Conservation (phyloP, 2,329 filamentous ascomycete species). For the Exserohilum turcica region DNA sequence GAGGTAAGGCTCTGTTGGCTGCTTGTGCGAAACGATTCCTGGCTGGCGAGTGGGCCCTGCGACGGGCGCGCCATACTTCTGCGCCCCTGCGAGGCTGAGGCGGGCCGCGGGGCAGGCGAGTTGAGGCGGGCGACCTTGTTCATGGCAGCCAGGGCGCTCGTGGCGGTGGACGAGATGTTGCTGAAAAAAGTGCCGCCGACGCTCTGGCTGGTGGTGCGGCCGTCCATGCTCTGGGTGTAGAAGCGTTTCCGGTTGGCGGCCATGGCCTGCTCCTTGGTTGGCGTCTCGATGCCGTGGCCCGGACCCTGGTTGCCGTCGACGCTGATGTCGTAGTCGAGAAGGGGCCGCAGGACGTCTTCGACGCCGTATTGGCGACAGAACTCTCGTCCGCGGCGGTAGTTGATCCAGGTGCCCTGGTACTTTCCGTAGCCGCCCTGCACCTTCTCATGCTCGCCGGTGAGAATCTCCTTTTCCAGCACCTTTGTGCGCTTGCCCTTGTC, state of each 20-base stretch:
- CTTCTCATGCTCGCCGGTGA: constrained; percentile 96
- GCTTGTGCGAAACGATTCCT: constrained; percentile 70
- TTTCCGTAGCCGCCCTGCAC: constrained; percentile 98
- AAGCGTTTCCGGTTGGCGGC: constrained; percentile 87
- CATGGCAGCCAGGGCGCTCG: constrained; percentile 91
- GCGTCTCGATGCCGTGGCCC: constrained; percentile 83
- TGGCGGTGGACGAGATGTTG: constrained; percentile 92
- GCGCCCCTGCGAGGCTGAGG: constrained; percentile 67
- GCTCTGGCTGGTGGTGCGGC: constrained; percentile 64
- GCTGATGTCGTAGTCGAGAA: constrained; percentile 80
- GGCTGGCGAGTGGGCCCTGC: constrained; percentile 66
- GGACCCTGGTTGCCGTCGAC: constrained; percentile 72
- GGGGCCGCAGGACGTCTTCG: constrained; percentile 73
- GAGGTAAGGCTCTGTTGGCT: constrained; percentile 82
- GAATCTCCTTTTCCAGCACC: constrained; percentile 96
- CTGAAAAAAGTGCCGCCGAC: constrained; percentile 91
- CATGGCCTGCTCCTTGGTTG: constrained; percentile 98
- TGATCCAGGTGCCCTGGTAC: constrained; percentile 99
- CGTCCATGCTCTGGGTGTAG: constrained; percentile 77
- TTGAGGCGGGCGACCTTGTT: constrained; percentile 90
- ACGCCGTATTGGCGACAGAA: constrained; percentile 83
- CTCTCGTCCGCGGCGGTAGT: constrained; percentile 87
- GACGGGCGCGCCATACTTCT: constrained; percentile 73
- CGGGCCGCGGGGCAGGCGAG: constrained; percentile 71
- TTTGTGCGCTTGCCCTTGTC: constrained; percentile 98